Conservation (phyloP, 352 stramenopile genomes). For the Globisporangium cystogenes region DNA sequence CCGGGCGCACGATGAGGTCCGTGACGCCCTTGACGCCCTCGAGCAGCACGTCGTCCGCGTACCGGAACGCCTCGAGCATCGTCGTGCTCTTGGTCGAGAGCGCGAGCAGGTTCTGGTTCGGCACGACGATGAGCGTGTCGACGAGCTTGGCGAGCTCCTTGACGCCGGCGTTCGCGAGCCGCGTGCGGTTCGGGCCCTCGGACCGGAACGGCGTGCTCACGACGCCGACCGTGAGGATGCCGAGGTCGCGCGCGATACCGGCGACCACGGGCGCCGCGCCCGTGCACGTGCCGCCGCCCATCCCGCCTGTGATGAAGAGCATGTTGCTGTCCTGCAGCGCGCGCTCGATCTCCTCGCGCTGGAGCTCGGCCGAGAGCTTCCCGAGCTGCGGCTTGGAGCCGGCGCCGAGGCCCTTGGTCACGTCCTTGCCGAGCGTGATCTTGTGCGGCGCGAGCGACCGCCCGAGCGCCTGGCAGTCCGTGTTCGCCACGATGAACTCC, state of each 20-base stretch:
- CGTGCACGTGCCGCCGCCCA: constrained; percentile 91
- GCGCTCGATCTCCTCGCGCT: constrained; percentile 84
- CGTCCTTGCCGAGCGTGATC: constrained; percentile 80
- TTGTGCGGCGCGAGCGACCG: constrained; percentile 73
- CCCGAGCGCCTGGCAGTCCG: constrained; percentile 90
- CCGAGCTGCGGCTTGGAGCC: constrained; percentile 80
- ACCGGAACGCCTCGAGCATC: constrained; percentile 91
- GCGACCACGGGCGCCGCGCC: constrained; percentile 93
- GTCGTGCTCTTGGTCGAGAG: constrained; percentile 92
- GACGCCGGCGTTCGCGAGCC: constrained; percentile 90
- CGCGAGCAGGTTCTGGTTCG: constrained; percentile 94
- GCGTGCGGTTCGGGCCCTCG: constrained; percentile 92
- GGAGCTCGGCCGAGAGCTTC: constrained; percentile 82
- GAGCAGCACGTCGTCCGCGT: constrained; percentile 93
- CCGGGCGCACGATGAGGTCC: constrained; percentile 94
- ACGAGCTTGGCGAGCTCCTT: constrained; percentile 91
- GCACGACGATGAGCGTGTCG: constrained; percentile 96
- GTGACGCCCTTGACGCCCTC: constrained; percentile 95
- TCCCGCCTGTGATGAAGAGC: constrained; percentile 95
- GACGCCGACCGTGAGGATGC: constrained; percentile 94
- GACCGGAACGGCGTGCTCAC: constrained; percentile 96
- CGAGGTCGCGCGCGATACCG: constrained; percentile 88
- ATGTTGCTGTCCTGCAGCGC: constrained; percentile 92
- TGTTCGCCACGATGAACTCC: constrained; percentile 96
- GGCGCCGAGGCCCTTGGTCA: constrained; percentile 78